These are phyloP conservation scores for Pseudogymnoascus sp. DNA, from an alignment of 2,329 filamentous ascomycete genomes.

Conservation along the genomic window DNA sequence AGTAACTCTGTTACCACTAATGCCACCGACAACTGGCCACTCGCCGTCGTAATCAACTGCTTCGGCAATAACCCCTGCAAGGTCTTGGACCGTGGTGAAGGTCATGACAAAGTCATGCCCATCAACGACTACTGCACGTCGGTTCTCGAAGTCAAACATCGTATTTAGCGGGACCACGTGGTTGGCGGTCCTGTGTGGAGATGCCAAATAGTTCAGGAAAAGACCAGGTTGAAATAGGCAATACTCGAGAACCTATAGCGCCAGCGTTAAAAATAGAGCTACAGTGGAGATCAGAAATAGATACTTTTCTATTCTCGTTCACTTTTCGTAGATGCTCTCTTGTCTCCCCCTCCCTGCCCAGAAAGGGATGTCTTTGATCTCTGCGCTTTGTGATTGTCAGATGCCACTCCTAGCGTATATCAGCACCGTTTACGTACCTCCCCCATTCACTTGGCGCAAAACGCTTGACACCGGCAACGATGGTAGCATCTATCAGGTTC, in stretches of 20 bases:
- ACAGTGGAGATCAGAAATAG: not conserved
- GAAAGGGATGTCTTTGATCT: constrained; percentile 22
- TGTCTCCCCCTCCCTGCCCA: constrained; percentile 35
- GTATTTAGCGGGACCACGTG: constrained; percentile 28
- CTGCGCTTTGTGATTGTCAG: constrained; percentile 24
- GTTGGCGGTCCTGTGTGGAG: constrained; percentile 34
- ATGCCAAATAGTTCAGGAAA: constrained; percentile 42
- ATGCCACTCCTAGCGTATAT: not conserved
- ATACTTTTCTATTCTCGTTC: constrained; percentile 34
- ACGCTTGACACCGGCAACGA: constrained; percentile 34
- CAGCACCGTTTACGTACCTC: not conserved
- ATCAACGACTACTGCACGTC: constrained; percentile 37
- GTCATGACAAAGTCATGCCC: constrained; percentile 37
- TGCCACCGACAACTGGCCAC: constrained; percentile 30
- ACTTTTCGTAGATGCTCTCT: constrained; percentile 35
- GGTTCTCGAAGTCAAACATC: constrained; percentile 26
- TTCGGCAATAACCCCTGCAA: constrained; percentile 31
- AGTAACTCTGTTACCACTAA: constrained; percentile 24
- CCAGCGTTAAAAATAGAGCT: not conserved
- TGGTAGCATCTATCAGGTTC: constrained; percentile 34
- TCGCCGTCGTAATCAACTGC: constrained; percentile 27
- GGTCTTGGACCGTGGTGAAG: constrained; percentile 38
- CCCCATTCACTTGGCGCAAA: constrained; percentile 35
- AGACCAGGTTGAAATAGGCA: constrained; percentile 42
- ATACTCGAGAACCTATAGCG: constrained; percentile 38